phyloP scores from a whole-genome alignment of 1,284 basidiomycete genomes.

The Ceratobasidium papillatum region DNA sequence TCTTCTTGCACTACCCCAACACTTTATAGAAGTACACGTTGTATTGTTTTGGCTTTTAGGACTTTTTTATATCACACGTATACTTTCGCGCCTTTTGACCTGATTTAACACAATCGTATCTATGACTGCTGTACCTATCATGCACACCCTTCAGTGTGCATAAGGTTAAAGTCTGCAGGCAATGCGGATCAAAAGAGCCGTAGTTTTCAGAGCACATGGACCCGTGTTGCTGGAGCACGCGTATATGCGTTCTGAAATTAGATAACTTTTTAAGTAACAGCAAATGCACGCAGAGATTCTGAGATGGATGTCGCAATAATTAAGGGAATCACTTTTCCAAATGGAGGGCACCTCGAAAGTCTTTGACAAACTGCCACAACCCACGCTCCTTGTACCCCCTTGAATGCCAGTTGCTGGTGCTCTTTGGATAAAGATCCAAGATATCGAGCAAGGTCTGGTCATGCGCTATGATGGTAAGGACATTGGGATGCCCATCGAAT shows the following conservation, averaged over 20 bases:
- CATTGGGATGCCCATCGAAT: conserved; percentile 2
- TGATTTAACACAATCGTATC: not conserved
- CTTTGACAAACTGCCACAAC: not conserved
- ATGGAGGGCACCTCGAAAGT: conserved; percentile 7
- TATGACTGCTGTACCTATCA: not conserved
- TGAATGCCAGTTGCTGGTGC: not conserved
- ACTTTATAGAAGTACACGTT: not conserved
- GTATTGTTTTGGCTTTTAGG: not conserved
- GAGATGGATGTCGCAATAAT: too few species aligned
- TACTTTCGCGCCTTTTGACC: not conserved
- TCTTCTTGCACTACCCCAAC: conserved; percentile 33
- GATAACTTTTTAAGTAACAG: too few species aligned
- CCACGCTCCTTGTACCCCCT: not conserved
- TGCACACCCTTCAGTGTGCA: not conserved
- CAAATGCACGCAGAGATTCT: too few species aligned
- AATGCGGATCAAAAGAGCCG: too few species aligned
- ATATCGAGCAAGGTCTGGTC: not conserved
- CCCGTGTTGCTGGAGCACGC: too few species aligned
- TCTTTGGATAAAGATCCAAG: not conserved
- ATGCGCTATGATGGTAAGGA: conserved; percentile 6
- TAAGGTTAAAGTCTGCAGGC: too few species aligned
- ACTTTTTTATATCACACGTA: not conserved
- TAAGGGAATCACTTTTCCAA: too few species aligned
- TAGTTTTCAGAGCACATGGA: too few species aligned
- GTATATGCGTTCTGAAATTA: too few species aligned